Base-by-base conservation (phyloP, 192 early-diverging fungal species). In the Backusella parvicylindrica region DNA sequence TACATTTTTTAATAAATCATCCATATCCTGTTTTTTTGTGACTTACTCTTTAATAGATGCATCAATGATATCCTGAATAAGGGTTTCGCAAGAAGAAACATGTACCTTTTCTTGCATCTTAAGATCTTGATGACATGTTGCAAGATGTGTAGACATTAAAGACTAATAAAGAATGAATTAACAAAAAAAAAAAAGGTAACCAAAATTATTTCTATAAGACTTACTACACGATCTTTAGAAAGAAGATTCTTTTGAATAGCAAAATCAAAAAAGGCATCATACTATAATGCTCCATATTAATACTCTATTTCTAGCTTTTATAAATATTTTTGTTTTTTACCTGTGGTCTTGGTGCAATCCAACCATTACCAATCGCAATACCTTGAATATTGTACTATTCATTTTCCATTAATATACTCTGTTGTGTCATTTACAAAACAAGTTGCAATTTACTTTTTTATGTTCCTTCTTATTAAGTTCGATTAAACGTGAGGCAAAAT, bases 281-380 rank as follows among this genome's bases (percentile, higher is more conserved):
- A 87, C 85, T 86, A 73, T 71, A 38, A 33, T 5, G 12, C 4
- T 26, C 11, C 2, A 23, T 26, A 28, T 60, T 28, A 60, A 60
- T 23, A 56, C 50, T 7, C 50, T 12, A 16, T 11, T 0, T 26
- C 23, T 28, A 13, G 21, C 23, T 56, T 56, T 6, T 56, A 26
- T 56, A 4, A 12, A 13, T 60, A 21, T 11, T 6, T 0, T 6
- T 21, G 6, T 50, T 50, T 23, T 50, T 68, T 82, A 90, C 89
- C 82, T 90, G 89, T 47, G 82, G 73, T 13, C 78, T 21, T 2
- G 89, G 86, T 21, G 87, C 87, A 3, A 89, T 90, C 89, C 89
- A 91, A 26, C 89, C 89, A 70, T 91, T 91, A 16, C 89, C 89
- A 56, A 91, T 90, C 32, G 81, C 87, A 3, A 88, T 12, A 18